phyloP scores from a whole-genome alignment of 1,284 basidiomycete genomes.

The Apiotrichum porosum region DNA sequence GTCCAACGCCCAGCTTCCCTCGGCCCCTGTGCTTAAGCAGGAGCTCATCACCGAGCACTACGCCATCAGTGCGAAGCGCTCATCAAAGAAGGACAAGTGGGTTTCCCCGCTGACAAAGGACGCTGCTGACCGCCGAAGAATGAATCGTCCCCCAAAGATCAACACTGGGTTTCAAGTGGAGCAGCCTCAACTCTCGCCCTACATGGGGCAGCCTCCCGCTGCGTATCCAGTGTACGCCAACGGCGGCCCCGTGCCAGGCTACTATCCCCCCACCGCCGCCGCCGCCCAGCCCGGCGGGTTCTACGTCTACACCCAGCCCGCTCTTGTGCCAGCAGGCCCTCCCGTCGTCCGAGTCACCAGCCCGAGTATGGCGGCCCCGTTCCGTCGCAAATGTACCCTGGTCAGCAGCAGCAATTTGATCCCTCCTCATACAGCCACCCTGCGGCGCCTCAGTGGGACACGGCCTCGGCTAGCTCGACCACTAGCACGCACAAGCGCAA shows the following conservation, averaged over 20 bases:
- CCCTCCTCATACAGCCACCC: too few relatives aligned
- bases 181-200: neutral
- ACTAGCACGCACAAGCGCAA: conserved; percentile 16
- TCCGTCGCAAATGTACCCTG: neutral
- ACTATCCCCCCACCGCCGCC: neutral
- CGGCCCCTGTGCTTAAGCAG: conserved; percentile 19
- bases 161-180: conserved; percentile 1
- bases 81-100: conserved; percentile 18
- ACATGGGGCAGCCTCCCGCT: neutral
- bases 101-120: neutral
- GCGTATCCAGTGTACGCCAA: conserved; percentile 1
- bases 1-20: conserved; percentile 11
- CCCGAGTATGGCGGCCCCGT: neutral
- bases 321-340: conserved; percentile 4
- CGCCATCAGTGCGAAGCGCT: conserved; percentile 18
- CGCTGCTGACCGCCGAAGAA: neutral
- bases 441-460: conserved; percentile 7
- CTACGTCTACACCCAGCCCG: conserved; percentile 4
- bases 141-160: conserved; percentile 13
- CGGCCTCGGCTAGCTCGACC: neutral
- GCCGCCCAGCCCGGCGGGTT: neutral
- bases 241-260: neutral
- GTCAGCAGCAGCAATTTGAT: neutral
- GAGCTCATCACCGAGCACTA: conserved; percentile 24
- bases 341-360: conserved; percentile 4